phyloP scores from a whole-genome alignment of 2,329 filamentous ascomycete genomes.

The Colletotrichum sp. region DNA sequence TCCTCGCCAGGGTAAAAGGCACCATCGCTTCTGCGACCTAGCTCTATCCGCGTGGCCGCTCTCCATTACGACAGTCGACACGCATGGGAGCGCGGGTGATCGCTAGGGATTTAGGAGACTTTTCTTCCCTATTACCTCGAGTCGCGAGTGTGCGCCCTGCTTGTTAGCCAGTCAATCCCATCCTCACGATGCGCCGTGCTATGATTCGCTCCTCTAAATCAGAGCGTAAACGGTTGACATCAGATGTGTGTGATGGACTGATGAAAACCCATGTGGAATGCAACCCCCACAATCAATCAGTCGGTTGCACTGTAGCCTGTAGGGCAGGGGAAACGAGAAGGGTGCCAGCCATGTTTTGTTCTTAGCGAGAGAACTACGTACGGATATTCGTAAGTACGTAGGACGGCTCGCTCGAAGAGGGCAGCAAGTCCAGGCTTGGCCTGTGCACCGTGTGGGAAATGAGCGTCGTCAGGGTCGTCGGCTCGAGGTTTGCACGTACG shows the following conservation, averaged over 20 bases:
- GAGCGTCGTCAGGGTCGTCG: background rate
- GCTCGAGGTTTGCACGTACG: background rate
- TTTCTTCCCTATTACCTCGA: background rate
- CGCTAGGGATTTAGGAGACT: constrained; percentile 15
- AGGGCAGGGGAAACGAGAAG: background rate
- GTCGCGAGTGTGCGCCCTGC: background rate
- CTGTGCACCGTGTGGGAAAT: background rate
- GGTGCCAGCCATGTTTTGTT: background rate
- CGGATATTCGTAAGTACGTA: background rate
- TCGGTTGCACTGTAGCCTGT: background rate
- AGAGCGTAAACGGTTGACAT: background rate
- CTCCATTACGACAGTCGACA: background rate
- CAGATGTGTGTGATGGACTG: background rate
- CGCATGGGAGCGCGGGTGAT: background rate
- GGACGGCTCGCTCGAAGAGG: background rate
- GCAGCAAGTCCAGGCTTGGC: background rate
- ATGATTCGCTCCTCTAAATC: background rate
- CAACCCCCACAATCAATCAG: constrained; percentile 15
- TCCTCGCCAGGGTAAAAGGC: background rate
- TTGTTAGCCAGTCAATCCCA: background rate
- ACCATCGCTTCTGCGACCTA: background rate
- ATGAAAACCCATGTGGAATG: background rate
- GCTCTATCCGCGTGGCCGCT: background rate
- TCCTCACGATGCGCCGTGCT: background rate
- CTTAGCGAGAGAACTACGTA: background rate